Conservation (phyloP, 768 basidiomycete genomes). For the Tylopilus sp. region DNA sequence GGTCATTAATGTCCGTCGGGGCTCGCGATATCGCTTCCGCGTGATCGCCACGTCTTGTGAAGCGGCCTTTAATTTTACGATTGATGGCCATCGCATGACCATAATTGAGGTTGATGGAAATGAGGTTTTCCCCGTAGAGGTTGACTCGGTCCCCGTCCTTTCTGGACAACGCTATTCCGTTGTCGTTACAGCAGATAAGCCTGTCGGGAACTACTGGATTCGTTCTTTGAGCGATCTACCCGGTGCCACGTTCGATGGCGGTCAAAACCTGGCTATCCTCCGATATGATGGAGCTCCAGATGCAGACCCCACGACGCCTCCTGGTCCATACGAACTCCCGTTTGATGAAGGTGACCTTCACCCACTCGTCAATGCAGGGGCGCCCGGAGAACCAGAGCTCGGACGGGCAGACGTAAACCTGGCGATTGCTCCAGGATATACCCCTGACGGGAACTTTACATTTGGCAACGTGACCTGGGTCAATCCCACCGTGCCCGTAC, state of each 20-base stretch:
- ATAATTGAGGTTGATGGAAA: constrained; percentile 1
- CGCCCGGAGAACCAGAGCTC: neutral
- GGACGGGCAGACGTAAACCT: neutral
- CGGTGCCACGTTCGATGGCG: neutral
- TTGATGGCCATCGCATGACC: constrained; percentile 1
- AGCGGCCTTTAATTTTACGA: constrained; percentile 10
- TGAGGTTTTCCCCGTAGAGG: neutral
- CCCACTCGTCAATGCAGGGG: neutral
- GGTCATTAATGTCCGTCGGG: constrained; percentile 40
- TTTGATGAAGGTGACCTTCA: neutral
- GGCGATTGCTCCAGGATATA: neutral
- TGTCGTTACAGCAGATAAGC: constrained; percentile 12
- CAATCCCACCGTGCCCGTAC: neutral
- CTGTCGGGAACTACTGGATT: constrained; percentile 55
- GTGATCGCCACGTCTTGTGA: constrained; percentile 48
- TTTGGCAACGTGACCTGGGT: neutral
- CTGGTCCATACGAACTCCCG: neutral
- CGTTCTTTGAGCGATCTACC: constrained; percentile 38
- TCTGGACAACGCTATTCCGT: constrained; percentile 28
- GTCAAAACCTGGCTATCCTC: neutral
- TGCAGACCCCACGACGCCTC: neutral
- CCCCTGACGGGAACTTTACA: neutral
- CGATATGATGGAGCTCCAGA: neutral
- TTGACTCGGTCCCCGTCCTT: neutral
- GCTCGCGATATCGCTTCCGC: constrained; percentile 52